phyloP scores from a whole-genome alignment of 306 rosid species.

The Fragaria vesca region DNA sequence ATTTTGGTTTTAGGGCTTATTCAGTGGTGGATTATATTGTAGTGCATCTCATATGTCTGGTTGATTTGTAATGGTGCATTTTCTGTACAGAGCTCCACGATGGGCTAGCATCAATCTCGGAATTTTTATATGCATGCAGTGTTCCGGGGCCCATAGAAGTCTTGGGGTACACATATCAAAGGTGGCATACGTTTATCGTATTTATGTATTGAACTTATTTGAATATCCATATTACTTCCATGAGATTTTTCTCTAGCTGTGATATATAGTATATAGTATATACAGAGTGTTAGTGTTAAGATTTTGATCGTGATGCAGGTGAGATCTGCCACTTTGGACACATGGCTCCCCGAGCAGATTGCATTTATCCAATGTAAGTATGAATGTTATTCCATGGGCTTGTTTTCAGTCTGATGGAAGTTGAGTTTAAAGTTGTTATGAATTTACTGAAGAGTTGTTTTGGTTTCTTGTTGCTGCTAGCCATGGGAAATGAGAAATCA shows the following conservation, averaged over 20 bases:
- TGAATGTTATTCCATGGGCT: constrained; percentile 2
- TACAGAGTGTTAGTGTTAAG: background rate
- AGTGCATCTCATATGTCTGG: background rate
- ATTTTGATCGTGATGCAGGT: constrained; percentile 49
- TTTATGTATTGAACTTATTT: background rate
- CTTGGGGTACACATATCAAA: constrained; percentile 92
- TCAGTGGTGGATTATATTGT: background rate
- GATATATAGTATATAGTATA: background rate
- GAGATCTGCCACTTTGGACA: constrained; percentile 88
- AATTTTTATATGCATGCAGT: constrained; percentile 90
- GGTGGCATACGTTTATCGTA: constrained; percentile 35
- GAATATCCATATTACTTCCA: background rate
- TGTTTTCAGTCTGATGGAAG: constrained; percentile 17
- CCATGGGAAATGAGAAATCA: constrained; percentile 81
- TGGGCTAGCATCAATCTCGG: constrained; percentile 97
- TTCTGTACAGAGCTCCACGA: constrained; percentile 74
- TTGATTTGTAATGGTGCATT: background rate
- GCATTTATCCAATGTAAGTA: constrained; percentile 76
- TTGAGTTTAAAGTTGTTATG: background rate
- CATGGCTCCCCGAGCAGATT: constrained; percentile 97
- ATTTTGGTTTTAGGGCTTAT: background rate
- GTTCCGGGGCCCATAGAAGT: constrained; percentile 93
- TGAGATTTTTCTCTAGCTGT: background rate
- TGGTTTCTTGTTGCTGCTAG: constrained; percentile 34
- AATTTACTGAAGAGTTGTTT: background rate